phyloP scores from a whole-genome alignment of 1,139 yeast genomes.

The Saccharomyces hybrid region DNA sequence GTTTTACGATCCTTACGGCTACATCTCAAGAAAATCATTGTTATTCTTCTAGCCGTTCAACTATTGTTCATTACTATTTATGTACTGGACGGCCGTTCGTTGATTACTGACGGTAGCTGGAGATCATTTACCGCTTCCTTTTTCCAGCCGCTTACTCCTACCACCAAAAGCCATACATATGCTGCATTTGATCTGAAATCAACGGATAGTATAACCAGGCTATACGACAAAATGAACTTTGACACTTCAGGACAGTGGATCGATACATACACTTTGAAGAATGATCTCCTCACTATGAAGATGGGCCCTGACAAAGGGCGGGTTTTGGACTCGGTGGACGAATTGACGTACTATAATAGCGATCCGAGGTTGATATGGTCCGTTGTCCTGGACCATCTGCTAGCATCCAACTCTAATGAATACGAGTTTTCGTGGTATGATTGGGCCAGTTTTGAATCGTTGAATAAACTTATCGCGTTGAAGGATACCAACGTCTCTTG shows the following conservation, averaged over 20 bases:
- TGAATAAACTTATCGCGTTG: conserved; percentile 15
- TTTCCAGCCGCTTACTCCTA: neutral
- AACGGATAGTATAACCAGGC: neutral
- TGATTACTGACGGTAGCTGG: neutral
- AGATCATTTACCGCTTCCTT: neutral
- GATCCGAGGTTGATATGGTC: conserved; percentile 26
- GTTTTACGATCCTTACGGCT: neutral
- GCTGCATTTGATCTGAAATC: neutral
- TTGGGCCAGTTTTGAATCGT: conserved; percentile 21
- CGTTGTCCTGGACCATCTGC: conserved; percentile 12
- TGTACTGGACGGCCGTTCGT: neutral
- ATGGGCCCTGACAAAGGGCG: conserved; percentile 14
- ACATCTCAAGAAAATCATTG: neutral
- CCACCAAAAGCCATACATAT: neutral
- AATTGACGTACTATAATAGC: conserved; percentile 19
- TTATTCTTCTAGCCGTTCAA: neutral
- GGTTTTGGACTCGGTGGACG: conserved; percentile 11
- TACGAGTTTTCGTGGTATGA: conserved; percentile 27
- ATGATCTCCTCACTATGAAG: conserved; percentile 14
- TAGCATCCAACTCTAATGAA: conserved; percentile 2
- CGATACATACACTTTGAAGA: conserved; percentile 16
- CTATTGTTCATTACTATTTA: neutral
- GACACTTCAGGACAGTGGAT: conserved; percentile 16
- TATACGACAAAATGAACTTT: conserved; percentile 18
- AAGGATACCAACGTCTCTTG: conserved; percentile 3